Base-by-base conservation (phyloP, 2,329 filamentous ascomycete genomes). In the Aspergillus costaricaensis region DNA sequence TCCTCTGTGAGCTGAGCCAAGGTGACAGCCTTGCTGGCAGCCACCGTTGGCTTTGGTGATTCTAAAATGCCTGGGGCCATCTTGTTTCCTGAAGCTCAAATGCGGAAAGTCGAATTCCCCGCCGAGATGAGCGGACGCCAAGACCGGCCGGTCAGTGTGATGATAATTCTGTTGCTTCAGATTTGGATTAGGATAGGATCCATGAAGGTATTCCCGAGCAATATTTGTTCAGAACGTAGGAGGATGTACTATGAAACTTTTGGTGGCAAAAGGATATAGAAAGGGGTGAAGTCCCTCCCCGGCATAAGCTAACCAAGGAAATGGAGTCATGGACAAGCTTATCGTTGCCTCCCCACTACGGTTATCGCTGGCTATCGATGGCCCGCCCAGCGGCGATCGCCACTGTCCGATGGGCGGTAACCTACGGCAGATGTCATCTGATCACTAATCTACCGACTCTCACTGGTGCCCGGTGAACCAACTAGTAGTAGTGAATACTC, bases 1-100 rank as follows among this genome's bases (percentile, higher is more conserved):
- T 83, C 77, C 56, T 88, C 87, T 1, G 91, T 95, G 54, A 97
- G 77, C 17, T 86, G 79, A 47, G 82, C 77, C 39, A 91, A 79
- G 44, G 81, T 79, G 41, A 74, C 72, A 53, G 77, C 74, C 59
- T 80, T 79, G 38, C 80, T 74, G 21, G 73, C 67, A 3, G 79
- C 74, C 41, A 81, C 82, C 14, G 82, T 81, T 25, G 76, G 73
- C 55, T 71, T 70, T 14, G 76, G 70, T 17, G 81, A 78, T 15
- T 79, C 79, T 54, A 85, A 73, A 54, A 85, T 76, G 51, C 84
- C 84, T 39, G 86, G 85, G 57, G 85, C 85, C 86, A 88, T 88
- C 55, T 53, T 64, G 62, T 55, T 51, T 15, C 14, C 53, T 56
- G 48, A 43, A 38, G 49, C 25, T 48, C 53, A 49, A 57, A 57